phyloP scores from a whole-genome alignment of 495 filamentous ascomycete genomes.

The Hypoxylon rickii region DNA sequence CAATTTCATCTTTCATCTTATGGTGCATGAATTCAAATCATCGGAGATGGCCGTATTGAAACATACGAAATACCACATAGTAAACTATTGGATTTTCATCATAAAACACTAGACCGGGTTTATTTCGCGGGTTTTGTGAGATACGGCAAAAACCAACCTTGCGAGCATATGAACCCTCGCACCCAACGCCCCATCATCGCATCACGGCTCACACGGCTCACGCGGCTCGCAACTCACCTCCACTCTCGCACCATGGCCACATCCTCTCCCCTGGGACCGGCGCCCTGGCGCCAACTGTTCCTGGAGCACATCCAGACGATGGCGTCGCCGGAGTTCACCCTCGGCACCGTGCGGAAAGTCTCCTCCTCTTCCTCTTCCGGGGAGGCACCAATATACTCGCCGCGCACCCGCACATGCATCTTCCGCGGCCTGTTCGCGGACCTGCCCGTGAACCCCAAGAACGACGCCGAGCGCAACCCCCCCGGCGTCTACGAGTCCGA shows the following conservation, averaged over 20 bases:
- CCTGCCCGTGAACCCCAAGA: slow-evolving; percentile 70
- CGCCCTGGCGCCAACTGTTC: slow-evolving; percentile 71
- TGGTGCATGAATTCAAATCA: too few relatives aligned
- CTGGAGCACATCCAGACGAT: slow-evolving; percentile 65
- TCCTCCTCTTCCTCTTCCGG: slow-evolving; percentile 20
- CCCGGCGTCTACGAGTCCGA: slow-evolving; percentile 68
- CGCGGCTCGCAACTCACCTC: slow-evolving; percentile 1
- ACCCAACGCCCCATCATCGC: slow-evolving; percentile 8
- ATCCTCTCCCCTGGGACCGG: slow-evolving; percentile 31
- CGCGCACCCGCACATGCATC: slow-evolving; percentile 59
- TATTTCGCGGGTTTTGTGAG: slow-evolving; percentile 5
- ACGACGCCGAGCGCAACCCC: slow-evolving; percentile 63
- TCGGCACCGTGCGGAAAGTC: slow-evolving; percentile 64
- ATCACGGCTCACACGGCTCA: slow-evolving; percentile 22
- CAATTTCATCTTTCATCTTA: too few relatives aligned
- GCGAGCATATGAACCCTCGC: too few relatives aligned
- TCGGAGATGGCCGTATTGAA: too few relatives aligned
- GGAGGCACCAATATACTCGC: slow-evolving; percentile 24
- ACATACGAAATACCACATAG: too few relatives aligned
- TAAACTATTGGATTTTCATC: too few relatives aligned
- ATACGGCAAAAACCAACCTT: too few relatives aligned
- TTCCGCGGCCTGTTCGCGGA: slow-evolving; percentile 82
- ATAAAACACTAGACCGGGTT: too few relatives aligned
- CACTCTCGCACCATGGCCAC: slow-evolving; percentile 18
- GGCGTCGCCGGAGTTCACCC: slow-evolving; percentile 67